Conservation (phyloP, 108 stramenopile species). For the Epithemia pelagica region DNA sequence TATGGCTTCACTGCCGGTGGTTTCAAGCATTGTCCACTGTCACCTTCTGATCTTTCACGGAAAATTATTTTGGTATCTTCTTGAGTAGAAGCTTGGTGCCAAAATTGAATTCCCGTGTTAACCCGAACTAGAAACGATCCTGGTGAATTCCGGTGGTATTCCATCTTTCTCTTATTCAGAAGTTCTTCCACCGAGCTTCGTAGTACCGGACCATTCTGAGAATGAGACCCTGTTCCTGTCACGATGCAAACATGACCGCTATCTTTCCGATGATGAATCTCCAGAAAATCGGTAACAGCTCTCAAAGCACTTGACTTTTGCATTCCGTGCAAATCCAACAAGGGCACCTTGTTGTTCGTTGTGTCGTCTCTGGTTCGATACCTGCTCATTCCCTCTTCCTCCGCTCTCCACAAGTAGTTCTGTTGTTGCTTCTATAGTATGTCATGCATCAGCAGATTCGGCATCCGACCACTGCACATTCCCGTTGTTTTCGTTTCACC, state of each 20-base stretch:
- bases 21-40: background rate
- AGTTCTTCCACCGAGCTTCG: slow-evolving; percentile 8
- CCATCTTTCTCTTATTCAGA: slow-evolving; percentile 1
- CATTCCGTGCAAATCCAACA: background rate
- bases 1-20: background rate
- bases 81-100: background rate
- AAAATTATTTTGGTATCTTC: slow-evolving; percentile 12
- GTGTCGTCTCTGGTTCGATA: too few relatives aligned
- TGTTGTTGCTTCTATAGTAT: too few relatives aligned
- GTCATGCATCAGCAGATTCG: too few relatives aligned
- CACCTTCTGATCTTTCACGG: background rate
- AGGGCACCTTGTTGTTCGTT: background rate
- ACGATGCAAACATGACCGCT: background rate
- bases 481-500: too few relatives aligned
- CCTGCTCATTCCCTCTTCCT: too few relatives aligned
- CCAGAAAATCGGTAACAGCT: background rate
- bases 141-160: background rate
- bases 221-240: slow-evolving; percentile 11
- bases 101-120: background rate
- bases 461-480: too few relatives aligned
- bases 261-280: slow-evolving; percentile 1
- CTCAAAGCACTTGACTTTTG: background rate
- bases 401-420: too few relatives aligned
- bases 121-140: slow-evolving; percentile 6
- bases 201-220: slow-evolving; percentile 7